phyloP scores from a whole-genome alignment of 2,329 filamentous ascomycete species.

The Trichoderma koningiopsis region DNA sequence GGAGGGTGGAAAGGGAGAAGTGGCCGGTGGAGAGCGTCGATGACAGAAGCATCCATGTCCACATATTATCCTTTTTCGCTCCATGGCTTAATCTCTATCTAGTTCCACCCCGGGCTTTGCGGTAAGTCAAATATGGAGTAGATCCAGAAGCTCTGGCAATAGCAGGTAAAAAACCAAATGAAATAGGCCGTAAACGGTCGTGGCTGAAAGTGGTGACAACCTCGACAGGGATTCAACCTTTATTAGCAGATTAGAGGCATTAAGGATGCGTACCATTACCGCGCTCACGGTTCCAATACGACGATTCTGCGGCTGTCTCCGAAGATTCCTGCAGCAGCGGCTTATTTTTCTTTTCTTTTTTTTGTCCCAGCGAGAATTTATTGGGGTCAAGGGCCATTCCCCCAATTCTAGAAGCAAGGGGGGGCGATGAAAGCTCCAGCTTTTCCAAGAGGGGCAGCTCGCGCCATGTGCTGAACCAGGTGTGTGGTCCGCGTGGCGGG shows the following conservation, averaged over 20 bases:
- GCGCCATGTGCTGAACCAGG: background rate
- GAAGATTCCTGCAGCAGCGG: background rate
- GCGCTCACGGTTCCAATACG: background rate
- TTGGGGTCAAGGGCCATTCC: background rate
- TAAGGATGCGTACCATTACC: background rate
- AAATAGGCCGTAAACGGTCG: background rate
- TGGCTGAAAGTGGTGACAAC: background rate
- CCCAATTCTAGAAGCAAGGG: background rate
- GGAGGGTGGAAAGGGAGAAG: background rate
- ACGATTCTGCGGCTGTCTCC: background rate
- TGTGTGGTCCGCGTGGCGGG: constrained; percentile 3
- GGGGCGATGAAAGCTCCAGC: background rate
- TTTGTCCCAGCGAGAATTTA: background rate
- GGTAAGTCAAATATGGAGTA: background rate
- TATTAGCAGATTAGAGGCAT: background rate
- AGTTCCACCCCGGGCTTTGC: background rate
- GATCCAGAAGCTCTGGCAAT: background rate
- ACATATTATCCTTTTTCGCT: background rate
- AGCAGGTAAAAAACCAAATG: background rate
- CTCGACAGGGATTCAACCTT: background rate
- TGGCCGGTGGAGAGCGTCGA: background rate
- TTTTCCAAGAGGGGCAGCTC: constrained; percentile 6
- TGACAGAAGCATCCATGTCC: background rate
- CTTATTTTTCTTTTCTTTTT: background rate
- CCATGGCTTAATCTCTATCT: background rate